These are phyloP conservation scores for Hydnum rufescens DNA, from an alignment of 768 basidiomycete species.

Conservation along the genomic window DNA sequence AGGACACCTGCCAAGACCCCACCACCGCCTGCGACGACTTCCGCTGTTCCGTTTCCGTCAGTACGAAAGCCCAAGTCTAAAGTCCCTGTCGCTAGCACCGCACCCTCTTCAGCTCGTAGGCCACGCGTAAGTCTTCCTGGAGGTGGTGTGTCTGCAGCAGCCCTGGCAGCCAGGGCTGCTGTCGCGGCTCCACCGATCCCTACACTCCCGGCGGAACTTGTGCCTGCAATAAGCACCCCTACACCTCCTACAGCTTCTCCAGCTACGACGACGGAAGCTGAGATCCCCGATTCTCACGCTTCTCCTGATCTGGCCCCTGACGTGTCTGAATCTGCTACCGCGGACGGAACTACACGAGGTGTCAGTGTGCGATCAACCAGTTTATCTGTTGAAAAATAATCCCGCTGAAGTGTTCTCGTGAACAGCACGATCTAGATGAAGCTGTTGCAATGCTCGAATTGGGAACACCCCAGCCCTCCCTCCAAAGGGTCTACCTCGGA, in stretches of 20 bases:
- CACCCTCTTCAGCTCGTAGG: neutral
- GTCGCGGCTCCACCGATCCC: neutral
- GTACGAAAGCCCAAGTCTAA: neutral
- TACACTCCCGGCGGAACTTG: neutral
- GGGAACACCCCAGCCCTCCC: too few relatives aligned
- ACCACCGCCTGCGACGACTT: conserved; percentile 24
- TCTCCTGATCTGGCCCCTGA: neutral
- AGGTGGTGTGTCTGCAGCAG: neutral
- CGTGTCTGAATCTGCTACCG: neutral
- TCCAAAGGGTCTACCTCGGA: too few relatives aligned
- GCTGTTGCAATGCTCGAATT: too few relatives aligned
- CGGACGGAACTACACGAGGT: too few relatives aligned
- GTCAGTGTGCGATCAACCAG: too few relatives aligned
- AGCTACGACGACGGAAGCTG: neutral
- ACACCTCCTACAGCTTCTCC: neutral
- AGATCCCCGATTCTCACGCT: neutral
- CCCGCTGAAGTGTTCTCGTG: too few relatives aligned
- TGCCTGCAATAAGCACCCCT: neutral
- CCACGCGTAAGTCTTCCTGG: neutral
- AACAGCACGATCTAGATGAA: too few relatives aligned
- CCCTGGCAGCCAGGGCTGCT: neutral
- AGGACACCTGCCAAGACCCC: conserved; percentile 23
- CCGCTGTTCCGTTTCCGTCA: neutral
- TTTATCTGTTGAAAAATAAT: too few relatives aligned
- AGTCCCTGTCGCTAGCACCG: neutral